Evolutionary conservation across 2,329 filamentous ascomycete genomes (phyloP).

Genomic region (Metarhizium album): DNA sequence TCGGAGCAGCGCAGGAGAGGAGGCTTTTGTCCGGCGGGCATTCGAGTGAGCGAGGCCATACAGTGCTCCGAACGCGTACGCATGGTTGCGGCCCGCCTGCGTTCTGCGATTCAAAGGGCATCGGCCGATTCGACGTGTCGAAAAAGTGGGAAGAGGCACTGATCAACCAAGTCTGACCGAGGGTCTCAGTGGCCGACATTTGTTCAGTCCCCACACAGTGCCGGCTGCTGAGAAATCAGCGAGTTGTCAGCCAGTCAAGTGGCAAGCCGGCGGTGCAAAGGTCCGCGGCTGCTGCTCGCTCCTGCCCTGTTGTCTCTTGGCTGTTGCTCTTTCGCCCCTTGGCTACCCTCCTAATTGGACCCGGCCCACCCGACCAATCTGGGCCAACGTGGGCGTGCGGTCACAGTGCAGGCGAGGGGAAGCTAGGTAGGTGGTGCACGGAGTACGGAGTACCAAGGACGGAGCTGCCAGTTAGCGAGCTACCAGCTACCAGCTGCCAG

Average conservation of each 20-base stretch:
- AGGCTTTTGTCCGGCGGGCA: no score
- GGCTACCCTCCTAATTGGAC: neutral
- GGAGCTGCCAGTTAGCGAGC: neutral
- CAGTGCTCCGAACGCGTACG: no score
- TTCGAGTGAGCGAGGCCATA: no score
- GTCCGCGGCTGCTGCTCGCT: constrained; percentile 1
- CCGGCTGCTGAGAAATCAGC: neutral
- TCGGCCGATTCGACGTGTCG: constrained; percentile 1
- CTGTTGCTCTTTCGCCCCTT: neutral
- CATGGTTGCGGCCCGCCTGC: neutral
- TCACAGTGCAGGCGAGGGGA: neutral
- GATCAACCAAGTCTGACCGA: neutral
- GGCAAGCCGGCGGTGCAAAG: neutral
- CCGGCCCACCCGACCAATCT: neutral
- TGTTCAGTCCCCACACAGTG: constrained; percentile 5
- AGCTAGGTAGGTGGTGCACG: no score
- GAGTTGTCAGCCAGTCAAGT: constrained; percentile 2
- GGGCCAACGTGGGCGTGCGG: neutral
- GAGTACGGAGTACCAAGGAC: neutral
- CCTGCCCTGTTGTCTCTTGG: constrained; percentile 1
- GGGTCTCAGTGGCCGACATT: constrained; percentile 1
- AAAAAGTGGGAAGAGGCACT: neutral
- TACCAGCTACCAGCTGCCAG: no score
- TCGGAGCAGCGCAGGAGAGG: no score
- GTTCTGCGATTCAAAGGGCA: constrained; percentile 1